Evolutionary conservation across 1,284 basidiomycete species (phyloP), one percentile per base, ranked within the genome.

Genomic region (Puccinia hordei): DNA sequence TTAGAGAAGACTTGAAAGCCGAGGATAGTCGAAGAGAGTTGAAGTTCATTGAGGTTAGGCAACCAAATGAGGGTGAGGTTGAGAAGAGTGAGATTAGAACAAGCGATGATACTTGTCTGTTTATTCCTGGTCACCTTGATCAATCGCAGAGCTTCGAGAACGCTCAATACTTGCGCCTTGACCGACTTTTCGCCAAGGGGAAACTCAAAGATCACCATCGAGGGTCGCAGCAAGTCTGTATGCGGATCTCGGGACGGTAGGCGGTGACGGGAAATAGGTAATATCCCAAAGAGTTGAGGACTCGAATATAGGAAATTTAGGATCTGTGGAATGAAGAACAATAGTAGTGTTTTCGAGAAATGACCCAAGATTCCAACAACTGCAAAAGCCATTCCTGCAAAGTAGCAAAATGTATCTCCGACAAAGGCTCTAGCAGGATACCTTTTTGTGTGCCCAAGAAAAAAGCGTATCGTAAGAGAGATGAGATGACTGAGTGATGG

Each of bases 301-400:
- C 92, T 93, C 30, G 94, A 97, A 53, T 98, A 88, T 59, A 98
- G 73, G 84, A 99, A 99, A 86, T 99, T 99, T 90, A 98, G 93
- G 82, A 98, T 92, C 85, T 99, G 97, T 5, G 97, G 97, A 46
- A 98, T 88, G 88, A 99, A 99, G 88, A 99, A 98, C 38, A 99
- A 88, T 72, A 98, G 88, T 4, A 99, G 88, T 0, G 96, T 99
- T 87, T 99, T 99, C 78, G 93, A 94, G 86, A 97, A 98, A 86
- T 99, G 97, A 0, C 93, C 95, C 84, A 96, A 92, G 82, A 98
- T 96, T 13, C 94, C 94, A 46, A 96, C 94, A 19, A 95, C 94
- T 0, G 95, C 92, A 85, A 98, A 97, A 0, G 95, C 93, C 95
- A 98, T 98, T 81, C 95, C 97, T 0, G 95, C 91, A 80, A 98